Evolutionary conservation across 345 rosid genomes (phyloP), one percentile per base, ranked within the genome.

Genomic region (Populus deltoides): DNA sequence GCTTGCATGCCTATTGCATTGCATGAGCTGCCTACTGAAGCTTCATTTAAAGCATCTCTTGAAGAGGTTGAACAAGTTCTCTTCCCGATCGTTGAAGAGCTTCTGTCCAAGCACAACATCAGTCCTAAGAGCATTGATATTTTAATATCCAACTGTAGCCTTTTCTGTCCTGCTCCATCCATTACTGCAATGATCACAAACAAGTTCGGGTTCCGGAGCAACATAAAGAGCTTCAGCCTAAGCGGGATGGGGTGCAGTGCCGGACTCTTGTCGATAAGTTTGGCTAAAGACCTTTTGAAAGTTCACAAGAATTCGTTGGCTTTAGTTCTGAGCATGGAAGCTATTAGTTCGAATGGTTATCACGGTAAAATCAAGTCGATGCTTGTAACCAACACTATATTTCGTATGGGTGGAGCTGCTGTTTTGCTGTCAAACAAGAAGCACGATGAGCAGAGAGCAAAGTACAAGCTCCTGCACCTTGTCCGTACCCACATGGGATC

Each of bases 191-290:
- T 84, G 82, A 79, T 89, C 70, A 75, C 86, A 29, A 86, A 86
- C 81, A 83, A 72, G 73, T 90, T 88, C 70, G 86, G 91, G 4
- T 70, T 90, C 73, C 84, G 90, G 49, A 86, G 86, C 68, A 69
- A 88, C 82, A 75, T 90, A n/a, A 87, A 85, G 81, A 90, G 87
- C 83, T 65, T 90, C 77, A 86, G 83, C 81, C 76, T 88, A 51
- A 83, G 93, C 4, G 93, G 93, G 18, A 88, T 90, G 93, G 93
- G 93, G 0, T 90, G 91, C 77, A 88, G 91, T 9, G 93, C 93
- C 0, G 91, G 93, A 39, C 76, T 90, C 71, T 53, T 90, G 68
- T 87, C 93, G 1, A 77, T 87, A 75, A 83, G 87, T 75, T 67
- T 90, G 27, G 91, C 80, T 0, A 90, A 85, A 86, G 89, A 90